phyloP scores from a whole-genome alignment of 768 basidiomycete genomes.

The Coprinopsis cinerea region DNA sequence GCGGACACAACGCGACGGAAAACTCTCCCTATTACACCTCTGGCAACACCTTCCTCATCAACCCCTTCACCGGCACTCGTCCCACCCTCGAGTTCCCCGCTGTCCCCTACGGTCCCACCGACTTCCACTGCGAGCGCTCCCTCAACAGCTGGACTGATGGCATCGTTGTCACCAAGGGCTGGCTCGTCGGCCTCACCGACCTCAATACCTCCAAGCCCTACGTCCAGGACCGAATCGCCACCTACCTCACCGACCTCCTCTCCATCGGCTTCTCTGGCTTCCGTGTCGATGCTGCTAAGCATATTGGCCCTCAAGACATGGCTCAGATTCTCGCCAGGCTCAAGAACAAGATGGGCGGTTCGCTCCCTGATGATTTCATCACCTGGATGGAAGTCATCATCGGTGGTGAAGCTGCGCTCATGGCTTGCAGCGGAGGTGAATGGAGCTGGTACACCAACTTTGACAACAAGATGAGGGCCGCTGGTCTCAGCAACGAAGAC shows the following conservation, averaged over 20 bases:
- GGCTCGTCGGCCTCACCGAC: constrained; percentile 9
- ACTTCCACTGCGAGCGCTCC: constrained; percentile 9
- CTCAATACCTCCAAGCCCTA: constrained; percentile 9
- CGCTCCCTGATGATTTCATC: constrained; percentile 7
- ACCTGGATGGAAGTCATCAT: constrained; percentile 10
- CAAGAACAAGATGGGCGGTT: constrained; percentile 12
- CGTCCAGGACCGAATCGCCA: constrained; percentile 10
- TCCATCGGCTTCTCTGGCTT: constrained; percentile 11
- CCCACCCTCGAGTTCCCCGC: constrained; percentile 9
- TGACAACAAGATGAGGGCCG: constrained; percentile 5
- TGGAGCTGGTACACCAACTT: constrained; percentile 12
- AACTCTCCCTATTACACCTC: constrained; percentile 10
- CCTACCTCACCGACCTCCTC: constrained; percentile 7
- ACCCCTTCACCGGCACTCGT: constrained; percentile 7
- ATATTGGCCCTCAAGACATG: constrained; percentile 2
- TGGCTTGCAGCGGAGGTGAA: constrained; percentile 9
- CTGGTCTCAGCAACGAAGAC: constrained; percentile 2
- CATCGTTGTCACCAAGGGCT: constrained; percentile 7
- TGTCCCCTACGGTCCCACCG: constrained; percentile 9
- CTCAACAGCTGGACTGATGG: constrained; percentile 8
- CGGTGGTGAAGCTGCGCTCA: constrained; percentile 6
- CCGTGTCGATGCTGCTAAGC: constrained; percentile 9
- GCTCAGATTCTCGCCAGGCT: constrained; percentile 4
- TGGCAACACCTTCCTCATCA: constrained; percentile 10
- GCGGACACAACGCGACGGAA: constrained; percentile 9